These are phyloP conservation scores for Coniochaeta hoffmannii DNA, from an alignment of 2,329 filamentous ascomycete genomes.

Conservation along the genomic window DNA sequence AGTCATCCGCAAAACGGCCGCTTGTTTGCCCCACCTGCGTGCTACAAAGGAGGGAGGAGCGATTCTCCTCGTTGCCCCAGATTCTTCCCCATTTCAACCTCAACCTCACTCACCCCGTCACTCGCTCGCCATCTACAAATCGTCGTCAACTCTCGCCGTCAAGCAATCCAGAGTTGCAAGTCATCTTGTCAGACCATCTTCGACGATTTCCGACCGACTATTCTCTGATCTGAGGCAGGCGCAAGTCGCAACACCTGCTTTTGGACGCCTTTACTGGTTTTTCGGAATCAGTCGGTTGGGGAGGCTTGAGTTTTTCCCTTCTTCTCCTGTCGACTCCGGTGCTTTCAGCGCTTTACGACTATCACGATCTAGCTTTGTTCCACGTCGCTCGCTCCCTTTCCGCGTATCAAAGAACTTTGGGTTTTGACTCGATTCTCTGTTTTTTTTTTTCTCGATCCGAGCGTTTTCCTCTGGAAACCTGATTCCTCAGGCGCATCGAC, in stretches of 20 bases:
- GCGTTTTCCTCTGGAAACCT: too few species aligned
- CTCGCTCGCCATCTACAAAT: constrained; percentile 8
- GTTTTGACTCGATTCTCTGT: background rate
- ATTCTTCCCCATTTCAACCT: constrained; percentile 2
- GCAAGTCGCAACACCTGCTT: constrained; percentile 22
- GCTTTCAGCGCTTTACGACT: background rate
- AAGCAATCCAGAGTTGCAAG: background rate
- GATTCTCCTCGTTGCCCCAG: background rate
- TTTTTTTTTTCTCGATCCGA: too few species aligned
- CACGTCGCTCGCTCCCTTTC: background rate
- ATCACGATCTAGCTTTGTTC: background rate
- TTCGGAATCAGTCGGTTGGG: constrained; percentile 23
- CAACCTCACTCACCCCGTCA: constrained; percentile 1
- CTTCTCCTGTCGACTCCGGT: background rate
- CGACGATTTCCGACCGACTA: constrained; percentile 17
- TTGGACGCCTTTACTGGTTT: constrained; percentile 60
- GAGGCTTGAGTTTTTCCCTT: background rate
- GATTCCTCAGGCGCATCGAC: too few species aligned
- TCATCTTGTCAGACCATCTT: background rate
- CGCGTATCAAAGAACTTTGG: background rate
- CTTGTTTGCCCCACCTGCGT: background rate
- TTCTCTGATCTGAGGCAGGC: constrained; percentile 28
- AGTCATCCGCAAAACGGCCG: background rate
- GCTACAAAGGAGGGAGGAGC: background rate
- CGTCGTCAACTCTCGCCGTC: constrained; percentile 2